Evolutionary conservation across 805 yeast genomes (phyloP).

Genomic region (Blastobotrys parvus): DNA sequence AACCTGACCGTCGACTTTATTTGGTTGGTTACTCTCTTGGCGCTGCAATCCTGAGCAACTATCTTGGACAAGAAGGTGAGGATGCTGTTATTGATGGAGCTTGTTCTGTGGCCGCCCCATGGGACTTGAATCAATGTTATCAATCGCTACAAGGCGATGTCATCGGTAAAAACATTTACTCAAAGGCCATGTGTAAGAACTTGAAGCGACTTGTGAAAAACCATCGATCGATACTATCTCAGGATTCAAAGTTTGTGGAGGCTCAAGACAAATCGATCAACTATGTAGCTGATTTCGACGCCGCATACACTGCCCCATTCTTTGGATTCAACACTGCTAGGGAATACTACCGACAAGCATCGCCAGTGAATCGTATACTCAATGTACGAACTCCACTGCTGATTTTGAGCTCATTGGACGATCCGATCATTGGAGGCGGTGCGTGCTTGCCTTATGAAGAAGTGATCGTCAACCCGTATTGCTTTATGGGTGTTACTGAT

Average conservation of each 20-base stretch:
- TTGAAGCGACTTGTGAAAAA: constrained; percentile 35
- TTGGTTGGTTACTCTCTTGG: constrained; percentile 80
- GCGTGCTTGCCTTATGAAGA: constrained; percentile 44
- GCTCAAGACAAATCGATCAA: constrained; percentile 19
- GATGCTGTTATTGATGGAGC: constrained; percentile 42
- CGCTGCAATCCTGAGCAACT: constrained; percentile 62
- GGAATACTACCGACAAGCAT: constrained; percentile 59
- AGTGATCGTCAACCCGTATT: constrained; percentile 48
- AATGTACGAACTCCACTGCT: constrained; percentile 55
- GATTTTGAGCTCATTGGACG: constrained; percentile 59
- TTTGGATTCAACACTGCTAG: constrained; percentile 56
- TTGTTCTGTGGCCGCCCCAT: constrained; percentile 55
- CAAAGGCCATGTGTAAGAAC: constrained; percentile 43
- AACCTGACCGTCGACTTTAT: constrained; percentile 58
- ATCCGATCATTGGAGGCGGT: constrained; percentile 61
- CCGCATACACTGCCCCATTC: constrained; percentile 51
- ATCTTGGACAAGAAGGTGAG: constrained; percentile 56
- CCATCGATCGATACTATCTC: constrained; percentile 34
- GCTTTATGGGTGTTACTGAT: constrained; percentile 48
- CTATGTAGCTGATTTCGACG: constrained; percentile 52
- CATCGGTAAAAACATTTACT: constrained; percentile 41
- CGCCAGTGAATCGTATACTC: constrained; percentile 45
- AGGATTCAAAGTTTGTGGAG: constrained; percentile 23
- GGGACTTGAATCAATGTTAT: constrained; percentile 57
- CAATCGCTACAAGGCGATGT: constrained; percentile 33